These are phyloP conservation scores for Solanum raphanifolium DNA, from an alignment of 257 asterid genomes.

Conservation along the genomic window DNA sequence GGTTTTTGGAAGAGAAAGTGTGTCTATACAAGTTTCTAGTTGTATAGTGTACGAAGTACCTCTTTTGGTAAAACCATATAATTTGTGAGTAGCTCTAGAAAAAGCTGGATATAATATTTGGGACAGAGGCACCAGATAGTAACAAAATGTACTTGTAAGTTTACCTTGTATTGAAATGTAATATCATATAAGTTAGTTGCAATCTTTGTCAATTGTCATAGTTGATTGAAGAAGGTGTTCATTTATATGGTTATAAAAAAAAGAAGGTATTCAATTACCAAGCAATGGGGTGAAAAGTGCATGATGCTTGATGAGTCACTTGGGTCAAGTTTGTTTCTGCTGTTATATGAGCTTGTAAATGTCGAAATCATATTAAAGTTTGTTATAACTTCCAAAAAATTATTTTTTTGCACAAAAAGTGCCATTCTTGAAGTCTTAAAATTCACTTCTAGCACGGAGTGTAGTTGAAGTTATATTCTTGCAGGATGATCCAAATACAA, in stretches of 20 bases:
- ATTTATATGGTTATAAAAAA: not conserved
- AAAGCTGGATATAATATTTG: not conserved
- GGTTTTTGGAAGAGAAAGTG: not conserved
- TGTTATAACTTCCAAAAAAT: not conserved
- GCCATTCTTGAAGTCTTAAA: not conserved
- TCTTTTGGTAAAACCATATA: not conserved
- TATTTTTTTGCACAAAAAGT: not conserved
- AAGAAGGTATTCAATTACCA: not conserved
- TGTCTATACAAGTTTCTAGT: not conserved
- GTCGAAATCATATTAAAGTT: not conserved
- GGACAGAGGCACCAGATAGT: not conserved
- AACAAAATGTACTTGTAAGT: not conserved
- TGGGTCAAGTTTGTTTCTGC: not conserved
- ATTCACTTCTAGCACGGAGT: not conserved
- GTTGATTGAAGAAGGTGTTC: not conserved
- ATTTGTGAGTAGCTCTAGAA: not conserved
- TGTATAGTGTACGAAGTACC: not conserved
- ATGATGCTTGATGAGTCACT: not conserved
- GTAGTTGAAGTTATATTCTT: not conserved
- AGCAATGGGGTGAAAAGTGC: not conserved
- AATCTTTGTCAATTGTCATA: not conserved
- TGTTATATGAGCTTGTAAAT: not conserved
- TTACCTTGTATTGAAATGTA: not conserved
- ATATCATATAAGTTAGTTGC: not conserved
- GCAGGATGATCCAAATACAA: constrained; percentile 90